Evolutionary conservation across 1,284 basidiomycete genomes (phyloP), one percentile per base, ranked within the genome.

Genomic region (Athelia sp.): DNA sequence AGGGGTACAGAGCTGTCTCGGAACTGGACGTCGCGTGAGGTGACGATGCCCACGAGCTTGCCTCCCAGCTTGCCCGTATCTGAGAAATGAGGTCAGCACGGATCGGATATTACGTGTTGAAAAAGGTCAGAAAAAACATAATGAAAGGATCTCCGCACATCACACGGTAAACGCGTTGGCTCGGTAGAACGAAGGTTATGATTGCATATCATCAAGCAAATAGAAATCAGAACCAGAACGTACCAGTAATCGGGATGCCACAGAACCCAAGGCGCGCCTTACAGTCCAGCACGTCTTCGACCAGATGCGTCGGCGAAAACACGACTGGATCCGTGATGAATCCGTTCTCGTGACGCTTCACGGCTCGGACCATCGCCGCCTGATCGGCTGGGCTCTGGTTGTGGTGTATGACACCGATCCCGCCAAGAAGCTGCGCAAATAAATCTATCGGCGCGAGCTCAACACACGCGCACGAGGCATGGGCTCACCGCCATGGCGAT

Each of bases 351-450:
- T 93, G 93, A 64, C 95, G 90, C 73, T 99, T 99, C 49, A 99
- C 96, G 53, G 91, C 90, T 58, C 93, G 87, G 58, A 99, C 93
- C 93, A 98, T 98, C 46, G 87, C 84, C 3, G 96, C 97, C 73
- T 99, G 97, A 18, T 85, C 82, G 54, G 84, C 82, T 1, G 95
- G 64, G 4, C 90, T 68, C 70, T 98, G 93, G 70, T 99, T 99
- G 74, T 99, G 94, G 71, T 99, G 96, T 62, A 99, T 98, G 62
- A 99, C 93, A 74, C 97, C 96, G 59, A 99, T 90, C 52, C 96
- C 97, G 49, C 97, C 96, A 56, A 97, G 81, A 52, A 97, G 84
- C 88, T 91, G 60, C 21, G 57, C 49, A 48, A n/a, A 47, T 54
- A 53, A 21, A 49, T 19, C 54, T 43, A 59, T 49, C 50, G 56